Evolutionary conservation across 441 rosid genomes (phyloP), one percentile per base, ranked within the genome.

Genomic region (Eugenia klotzschiana): DNA sequence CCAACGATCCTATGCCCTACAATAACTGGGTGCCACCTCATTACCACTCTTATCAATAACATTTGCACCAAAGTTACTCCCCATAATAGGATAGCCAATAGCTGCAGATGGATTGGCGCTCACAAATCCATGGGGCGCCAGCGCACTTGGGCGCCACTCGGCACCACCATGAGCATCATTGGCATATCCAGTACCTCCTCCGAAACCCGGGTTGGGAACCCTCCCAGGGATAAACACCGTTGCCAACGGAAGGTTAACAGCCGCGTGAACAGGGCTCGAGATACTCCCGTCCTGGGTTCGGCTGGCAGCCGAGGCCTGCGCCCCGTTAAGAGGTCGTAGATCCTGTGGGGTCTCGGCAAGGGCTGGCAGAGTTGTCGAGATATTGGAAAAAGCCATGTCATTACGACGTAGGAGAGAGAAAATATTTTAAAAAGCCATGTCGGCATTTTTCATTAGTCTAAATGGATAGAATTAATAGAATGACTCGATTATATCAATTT

Each of bases 181-280:
- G 22, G 85, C 89, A 82, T 91, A 91, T 49, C 88, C 91, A 23
- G 89, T 55, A 80, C 91, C 89, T 37, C 77, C 46, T 7, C 89
- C 88, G 82, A 85, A 90, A 27, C 91, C 91, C 3, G 88, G 88
- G 86, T 88, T 92, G 4, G 91, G 11, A 40, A 88, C 89, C 1
- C 86, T 55, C 15, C 90, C 86, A 23, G 90, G 91, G 79, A 91
- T 90, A 86, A 85, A 88, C 58, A 90, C 82, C 8, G 93, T 89
- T 16, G 87, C 9, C 7, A 93, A 84, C 15, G 87, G 87, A 15
- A 89, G 86, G 73, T 86, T 86, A 54, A 82, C 80, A 11, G 83
- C 85, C 41, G 89, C 89, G 27, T 49, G 85, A 52, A 84, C 88
- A 3, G 85, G 84, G 52, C 50, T 84, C 54, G 89, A 43, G 26